phyloP scores from a whole-genome alignment of 2,329 filamentous ascomycete genomes.

The Fusarium pseudonygamai region DNA sequence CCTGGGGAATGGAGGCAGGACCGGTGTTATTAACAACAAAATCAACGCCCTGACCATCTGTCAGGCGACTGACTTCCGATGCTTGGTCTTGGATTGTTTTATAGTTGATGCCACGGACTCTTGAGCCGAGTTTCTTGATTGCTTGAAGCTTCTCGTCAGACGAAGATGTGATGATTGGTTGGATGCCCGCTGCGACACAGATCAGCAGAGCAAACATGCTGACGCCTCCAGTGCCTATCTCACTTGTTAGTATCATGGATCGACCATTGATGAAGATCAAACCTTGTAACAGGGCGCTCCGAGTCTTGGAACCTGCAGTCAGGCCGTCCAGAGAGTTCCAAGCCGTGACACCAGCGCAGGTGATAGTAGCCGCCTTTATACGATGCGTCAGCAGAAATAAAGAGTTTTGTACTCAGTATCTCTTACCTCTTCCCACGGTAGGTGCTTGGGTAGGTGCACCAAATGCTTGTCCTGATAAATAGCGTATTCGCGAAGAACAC shows the following conservation, averaged over 20 bases:
- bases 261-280: fast-evolving
- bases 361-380: neutral
- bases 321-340: neutral
- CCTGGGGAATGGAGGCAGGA: neutral
- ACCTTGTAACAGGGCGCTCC: neutral
- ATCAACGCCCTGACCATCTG: neutral
- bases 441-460: neutral
- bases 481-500: neutral
- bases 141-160: neutral
- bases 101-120: neutral
- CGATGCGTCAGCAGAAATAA: neutral
- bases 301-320: fast-evolving
- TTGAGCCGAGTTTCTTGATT: fast-evolving
- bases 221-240: neutral
- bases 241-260: no score
- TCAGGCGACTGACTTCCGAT: fast-evolving
- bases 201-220: neutral
- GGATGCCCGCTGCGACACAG: neutral
- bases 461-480: neutral
- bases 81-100: fast-evolving
- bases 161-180: neutral
- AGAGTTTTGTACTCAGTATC: fast-evolving
- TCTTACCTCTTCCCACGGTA: neutral
- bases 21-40: neutral
- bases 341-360: neutral